Conservation (phyloP, 345 rosid species). For the Sisymbrium altissimum region DNA sequence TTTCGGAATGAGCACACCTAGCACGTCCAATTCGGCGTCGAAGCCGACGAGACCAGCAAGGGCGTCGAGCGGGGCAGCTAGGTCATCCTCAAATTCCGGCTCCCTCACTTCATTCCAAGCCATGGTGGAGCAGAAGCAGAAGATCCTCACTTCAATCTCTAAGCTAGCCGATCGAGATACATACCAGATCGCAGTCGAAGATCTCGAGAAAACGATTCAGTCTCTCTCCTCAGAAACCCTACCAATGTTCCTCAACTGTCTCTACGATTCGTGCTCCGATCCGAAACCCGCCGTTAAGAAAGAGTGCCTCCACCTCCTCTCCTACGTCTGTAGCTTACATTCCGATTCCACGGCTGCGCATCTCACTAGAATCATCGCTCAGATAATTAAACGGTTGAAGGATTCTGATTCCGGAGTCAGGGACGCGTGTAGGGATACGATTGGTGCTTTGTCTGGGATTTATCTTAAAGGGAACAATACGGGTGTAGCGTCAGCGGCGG, state of each 20-base stretch:
- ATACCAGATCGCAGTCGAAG: constrained; percentile 87
- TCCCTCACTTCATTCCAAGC: constrained; percentile 81
- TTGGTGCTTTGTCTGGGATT: constrained; percentile 64
- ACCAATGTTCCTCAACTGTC: constrained; percentile 87
- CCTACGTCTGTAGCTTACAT: constrained; percentile 54
- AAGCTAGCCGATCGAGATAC: constrained; percentile 97
- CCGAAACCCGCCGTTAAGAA: constrained; percentile 88
- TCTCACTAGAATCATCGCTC: constrained; percentile 63
- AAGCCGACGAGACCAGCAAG: constrained; percentile 41
- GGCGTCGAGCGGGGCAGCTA: constrained; percentile 34
- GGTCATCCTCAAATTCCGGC: constrained; percentile 44
- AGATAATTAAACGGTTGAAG: constrained; percentile 70
- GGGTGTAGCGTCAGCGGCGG: constrained; percentile 41
- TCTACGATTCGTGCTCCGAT: constrained; percentile 76
- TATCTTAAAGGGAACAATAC: constrained; percentile 48
- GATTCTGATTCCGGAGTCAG: constrained; percentile 90
- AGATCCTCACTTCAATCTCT: constrained; percentile 76
- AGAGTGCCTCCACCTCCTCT: constrained; percentile 72
- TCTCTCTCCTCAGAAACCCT: constrained; percentile 71
- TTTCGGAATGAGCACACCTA: constrained; percentile 46
- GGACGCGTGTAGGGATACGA: constrained; percentile 89
- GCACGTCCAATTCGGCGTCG: constrained; percentile 35
- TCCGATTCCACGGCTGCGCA: constrained; percentile 65
- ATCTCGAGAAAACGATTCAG: constrained; percentile 70
- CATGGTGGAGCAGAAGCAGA: constrained; percentile 92